These are phyloP conservation scores for Lojkania enalia DNA, from an alignment of 2,329 filamentous ascomycete species.

Conservation along the genomic window DNA sequence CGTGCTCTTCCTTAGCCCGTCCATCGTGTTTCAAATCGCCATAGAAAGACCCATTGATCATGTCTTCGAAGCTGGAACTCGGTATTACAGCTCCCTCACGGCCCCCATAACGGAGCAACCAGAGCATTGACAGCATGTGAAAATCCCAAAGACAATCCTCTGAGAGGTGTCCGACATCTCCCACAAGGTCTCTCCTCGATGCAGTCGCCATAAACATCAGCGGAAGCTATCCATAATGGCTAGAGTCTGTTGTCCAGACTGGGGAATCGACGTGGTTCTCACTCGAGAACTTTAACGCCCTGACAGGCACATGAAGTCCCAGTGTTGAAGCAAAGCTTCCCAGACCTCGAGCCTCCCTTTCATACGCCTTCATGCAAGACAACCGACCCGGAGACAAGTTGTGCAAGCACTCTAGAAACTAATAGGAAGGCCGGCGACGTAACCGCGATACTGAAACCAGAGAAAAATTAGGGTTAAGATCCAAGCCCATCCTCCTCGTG, in stretches of 20 bases:
- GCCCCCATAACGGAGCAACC: slow-evolving; percentile 14
- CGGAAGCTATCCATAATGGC: slow-evolving; percentile 62
- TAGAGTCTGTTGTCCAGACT: slow-evolving; percentile 74
- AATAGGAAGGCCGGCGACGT: slow-evolving; percentile 73
- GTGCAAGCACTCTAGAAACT: slow-evolving; percentile 48
- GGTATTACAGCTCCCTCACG: slow-evolving; percentile 39
- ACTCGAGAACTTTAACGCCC: slow-evolving; percentile 70
- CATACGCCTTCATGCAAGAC: slow-evolving; percentile 24
- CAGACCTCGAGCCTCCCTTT: slow-evolving; percentile 53
- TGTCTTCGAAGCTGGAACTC: slow-evolving; percentile 35
- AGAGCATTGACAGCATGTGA: slow-evolving; percentile 26
- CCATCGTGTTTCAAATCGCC: slow-evolving; percentile 35
- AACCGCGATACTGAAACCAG: slow-evolving; percentile 62
- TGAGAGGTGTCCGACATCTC: slow-evolving; percentile 54
- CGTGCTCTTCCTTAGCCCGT: slow-evolving; percentile 43
- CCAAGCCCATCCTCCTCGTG: slow-evolving; percentile 69
- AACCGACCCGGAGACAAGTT: slow-evolving; percentile 22
- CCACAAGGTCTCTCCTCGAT: slow-evolving; percentile 54
- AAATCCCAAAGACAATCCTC: slow-evolving; percentile 58
- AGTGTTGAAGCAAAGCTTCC: slow-evolving; percentile 53
- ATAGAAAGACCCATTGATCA: slow-evolving; percentile 25
- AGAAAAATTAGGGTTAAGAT: slow-evolving; percentile 95
- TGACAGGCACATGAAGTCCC: slow-evolving; percentile 71
- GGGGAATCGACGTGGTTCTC: slow-evolving; percentile 75
- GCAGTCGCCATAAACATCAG: slow-evolving; percentile 44